phyloP scores from a whole-genome alignment of 345 rosid genomes.

The Dipteronia dyeriana region DNA sequence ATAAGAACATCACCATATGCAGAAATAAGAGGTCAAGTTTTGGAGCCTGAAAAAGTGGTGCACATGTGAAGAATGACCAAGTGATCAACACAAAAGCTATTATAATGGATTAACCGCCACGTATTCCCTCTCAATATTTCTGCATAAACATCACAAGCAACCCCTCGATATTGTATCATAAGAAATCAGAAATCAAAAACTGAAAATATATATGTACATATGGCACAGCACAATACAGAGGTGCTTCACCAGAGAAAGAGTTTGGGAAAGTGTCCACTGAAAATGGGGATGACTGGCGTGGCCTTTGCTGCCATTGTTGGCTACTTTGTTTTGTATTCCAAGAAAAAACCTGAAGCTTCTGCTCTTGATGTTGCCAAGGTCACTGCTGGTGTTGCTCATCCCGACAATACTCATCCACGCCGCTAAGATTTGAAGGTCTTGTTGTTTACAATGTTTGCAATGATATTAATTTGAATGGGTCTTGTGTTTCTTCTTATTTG shows the following conservation, averaged over 20 bases:
- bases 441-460: too few species aligned
- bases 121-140: neutral
- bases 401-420: slow-evolving; percentile 53
- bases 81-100: neutral
- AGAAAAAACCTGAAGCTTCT: slow-evolving; percentile 58
- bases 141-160: neutral
- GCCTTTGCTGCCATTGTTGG: slow-evolving; percentile 44
- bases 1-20: too few species aligned
- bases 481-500: too few species aligned
- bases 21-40: neutral
- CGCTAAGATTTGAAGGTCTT: too few species aligned
- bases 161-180: neutral
- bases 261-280: slow-evolving; percentile 34
- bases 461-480: too few species aligned
- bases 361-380: slow-evolving; percentile 77
- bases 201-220: too few species aligned
- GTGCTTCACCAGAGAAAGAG: slow-evolving; percentile 38
- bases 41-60: slow-evolving; percentile 5
- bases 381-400: slow-evolving; percentile 39
- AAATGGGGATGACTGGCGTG: slow-evolving; percentile 48
- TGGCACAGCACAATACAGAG: slow-evolving; percentile 38
- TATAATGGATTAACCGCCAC: neutral
- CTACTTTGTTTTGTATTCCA: slow-evolving; percentile 51
- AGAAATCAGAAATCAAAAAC: neutral
- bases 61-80: neutral